phyloP scores from a whole-genome alignment of 345 rosid genomes.

The Streptanthus diversifolius region DNA sequence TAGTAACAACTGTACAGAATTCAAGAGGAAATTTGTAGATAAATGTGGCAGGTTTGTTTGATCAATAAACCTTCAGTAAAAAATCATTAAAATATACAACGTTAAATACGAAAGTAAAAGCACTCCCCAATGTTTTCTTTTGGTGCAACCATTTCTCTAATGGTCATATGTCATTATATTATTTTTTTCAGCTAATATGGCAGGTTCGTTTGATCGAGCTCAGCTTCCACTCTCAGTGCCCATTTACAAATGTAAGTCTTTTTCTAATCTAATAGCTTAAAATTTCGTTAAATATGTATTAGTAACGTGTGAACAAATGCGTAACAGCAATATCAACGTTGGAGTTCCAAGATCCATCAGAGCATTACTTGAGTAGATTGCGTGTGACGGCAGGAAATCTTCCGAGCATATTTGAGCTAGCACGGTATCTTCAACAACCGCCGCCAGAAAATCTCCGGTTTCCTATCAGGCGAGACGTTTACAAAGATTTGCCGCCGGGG shows the following conservation, averaged over 20 bases:
- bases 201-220: conserved; percentile 38
- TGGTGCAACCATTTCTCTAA: neutral
- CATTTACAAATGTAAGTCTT: conserved; percentile 49
- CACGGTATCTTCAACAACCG: conserved; percentile 85
- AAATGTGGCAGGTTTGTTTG: too few species aligned
- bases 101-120: neutral
- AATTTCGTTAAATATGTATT: neutral
- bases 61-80: too few species aligned
- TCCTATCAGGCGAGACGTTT: conserved; percentile 78
- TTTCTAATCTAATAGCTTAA: neutral
- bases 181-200: conserved; percentile 42
- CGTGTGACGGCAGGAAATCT: conserved; percentile 55
- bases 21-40: neutral
- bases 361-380: conserved; percentile 63
- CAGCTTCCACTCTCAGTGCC: conserved; percentile 61
- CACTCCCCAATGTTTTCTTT: neutral
- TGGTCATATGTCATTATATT: neutral
- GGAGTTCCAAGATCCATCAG: conserved; percentile 92
- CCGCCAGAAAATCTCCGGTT: conserved; percentile 80
- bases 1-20: neutral
- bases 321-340: conserved; percentile 51
- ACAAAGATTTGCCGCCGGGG: conserved; percentile 73
- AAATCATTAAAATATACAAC: too few species aligned
- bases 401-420: conserved; percentile 70
- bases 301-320: conserved; percentile 8